These are phyloP conservation scores for Helotiales sp. DNA, from an alignment of 2,329 filamentous ascomycete species.

Conservation along the genomic window DNA sequence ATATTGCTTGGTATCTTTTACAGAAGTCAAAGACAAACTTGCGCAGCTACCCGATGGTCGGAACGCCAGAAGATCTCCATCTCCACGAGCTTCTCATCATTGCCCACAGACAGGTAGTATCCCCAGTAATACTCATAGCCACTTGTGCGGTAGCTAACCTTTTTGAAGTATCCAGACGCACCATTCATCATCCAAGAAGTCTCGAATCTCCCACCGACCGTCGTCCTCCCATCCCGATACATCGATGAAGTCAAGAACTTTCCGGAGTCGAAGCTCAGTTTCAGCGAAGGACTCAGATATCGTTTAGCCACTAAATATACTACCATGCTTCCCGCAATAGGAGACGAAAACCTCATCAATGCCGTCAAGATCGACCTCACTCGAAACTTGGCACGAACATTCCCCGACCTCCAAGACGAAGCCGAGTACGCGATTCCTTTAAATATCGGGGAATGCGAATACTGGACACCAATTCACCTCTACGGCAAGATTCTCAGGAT, in stretches of 20 bases:
- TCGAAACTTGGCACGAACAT: conserved; percentile 8
- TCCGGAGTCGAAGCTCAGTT: neutral
- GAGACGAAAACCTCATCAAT: neutral
- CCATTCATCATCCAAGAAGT: neutral
- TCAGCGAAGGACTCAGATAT: neutral
- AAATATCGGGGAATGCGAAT: conserved; percentile 17
- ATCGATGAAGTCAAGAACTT: conserved; percentile 1
- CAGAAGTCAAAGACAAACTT: neutral
- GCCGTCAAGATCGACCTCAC: conserved; percentile 10
- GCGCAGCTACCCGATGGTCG: neutral
- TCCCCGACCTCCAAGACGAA: conserved; percentile 19
- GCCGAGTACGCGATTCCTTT: conserved; percentile 7
- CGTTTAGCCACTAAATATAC: neutral
- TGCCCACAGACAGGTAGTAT: neutral
- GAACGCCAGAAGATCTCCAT: neutral
- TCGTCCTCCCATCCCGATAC: neutral
- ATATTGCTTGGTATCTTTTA: no score
- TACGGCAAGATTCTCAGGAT: conserved; percentile 38
- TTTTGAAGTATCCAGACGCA: neutral
- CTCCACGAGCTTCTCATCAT: neutral
- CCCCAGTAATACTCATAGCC: neutral
- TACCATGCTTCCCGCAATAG: neutral
- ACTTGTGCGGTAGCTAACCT: neutral
- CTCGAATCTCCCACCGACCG: neutral
- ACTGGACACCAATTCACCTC: conserved; percentile 32